Base-by-base conservation (phyloP, 192 early-diverging fungal genomes). In the Physocladia obscura region DNA sequence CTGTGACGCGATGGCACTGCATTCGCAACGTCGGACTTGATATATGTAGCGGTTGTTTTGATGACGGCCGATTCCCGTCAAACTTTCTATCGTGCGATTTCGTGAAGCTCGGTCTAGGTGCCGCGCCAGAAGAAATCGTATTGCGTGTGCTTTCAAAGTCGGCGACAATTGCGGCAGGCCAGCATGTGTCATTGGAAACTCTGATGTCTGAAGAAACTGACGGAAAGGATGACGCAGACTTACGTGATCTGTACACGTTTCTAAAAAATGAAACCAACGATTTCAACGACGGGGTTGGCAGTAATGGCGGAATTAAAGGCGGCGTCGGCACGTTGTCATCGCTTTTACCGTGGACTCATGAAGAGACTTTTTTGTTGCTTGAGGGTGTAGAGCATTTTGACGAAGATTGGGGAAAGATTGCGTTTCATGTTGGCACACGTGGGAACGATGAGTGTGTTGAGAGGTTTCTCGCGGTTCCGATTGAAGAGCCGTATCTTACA, bases 301-400 rank as follows among this genome's bases (percentile, higher is more conserved):
- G n/a, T n/a, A n/a, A n/a, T n/a, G n/a, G n/a, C n/a, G n/a, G n/a
- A n/a, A n/a, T n/a, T n/a, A n/a, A n/a, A n/a, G 52, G 37, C 4
- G 59, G 19, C 21, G 59, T 4, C 24, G 59, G 19, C 38, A 40
- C 5, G 13, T 44, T 8, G 54, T 22, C 8, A 15, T 15, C 13
- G 29, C 67, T 51, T 19, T 32, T 60, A 5, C 57, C 49, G 92
- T 99, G 97, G 97, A 87, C 84, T 2, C 89, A 94, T 44, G 87
- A 93, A 77, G 97, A 99, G 74, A 90, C 84, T 11, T 78, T 97
- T 32, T 76, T 92, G 34, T 75, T 99, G 40, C 75, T 98, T 31
- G 97, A 99, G 80, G 97, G 88, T 0, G 76, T 99, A 8, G 97
- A 99, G 74, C 82, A 93, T 83, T 97, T 84, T 79, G 91, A 94